These are phyloP conservation scores for Colletotrichum sansevieriae DNA, from an alignment of 2,329 filamentous ascomycete species.

Conservation along the genomic window DNA sequence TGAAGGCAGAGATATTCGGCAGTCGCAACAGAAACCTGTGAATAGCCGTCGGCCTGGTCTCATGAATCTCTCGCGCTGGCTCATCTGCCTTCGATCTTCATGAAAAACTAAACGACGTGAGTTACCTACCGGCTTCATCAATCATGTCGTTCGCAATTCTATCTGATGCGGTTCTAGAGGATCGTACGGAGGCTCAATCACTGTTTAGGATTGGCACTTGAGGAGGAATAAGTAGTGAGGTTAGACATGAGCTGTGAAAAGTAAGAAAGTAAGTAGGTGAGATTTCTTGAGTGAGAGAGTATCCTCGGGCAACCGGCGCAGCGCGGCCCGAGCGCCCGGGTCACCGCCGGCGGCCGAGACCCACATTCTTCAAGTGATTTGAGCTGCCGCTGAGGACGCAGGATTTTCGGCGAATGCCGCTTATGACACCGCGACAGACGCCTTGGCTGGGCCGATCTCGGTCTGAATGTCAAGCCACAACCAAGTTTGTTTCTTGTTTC, in stretches of 20 bases:
- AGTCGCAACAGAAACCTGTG: no score
- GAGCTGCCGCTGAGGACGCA: constrained; percentile 31
- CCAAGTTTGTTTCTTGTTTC: neutral
- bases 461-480: constrained; percentile 15
- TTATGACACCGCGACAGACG: constrained; percentile 3
- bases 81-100: no score
- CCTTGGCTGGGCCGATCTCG: constrained; percentile 35
- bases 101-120: no score
- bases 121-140: no score
- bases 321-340: constrained; percentile 24
- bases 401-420: constrained; percentile 29
- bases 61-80: no score
- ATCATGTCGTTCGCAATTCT: no score
- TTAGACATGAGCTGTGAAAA: neutral
- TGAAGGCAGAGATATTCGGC: no score
- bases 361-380: constrained; percentile 35
- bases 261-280: neutral
- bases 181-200: no score
- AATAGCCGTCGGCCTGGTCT: no score
- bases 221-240: no score
- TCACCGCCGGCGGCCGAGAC: constrained; percentile 18
- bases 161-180: no score
- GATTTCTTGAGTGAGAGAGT: neutral
- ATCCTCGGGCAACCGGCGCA: constrained; percentile 36
- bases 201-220: no score